Percentiles rank a stretch among this genome's conserved stretches.
These are phyloP conservation scores for Aureobasidium sp. DNA, from an alignment of 2,329 filamentous ascomycete species.

Conservation along the genomic window DNA sequence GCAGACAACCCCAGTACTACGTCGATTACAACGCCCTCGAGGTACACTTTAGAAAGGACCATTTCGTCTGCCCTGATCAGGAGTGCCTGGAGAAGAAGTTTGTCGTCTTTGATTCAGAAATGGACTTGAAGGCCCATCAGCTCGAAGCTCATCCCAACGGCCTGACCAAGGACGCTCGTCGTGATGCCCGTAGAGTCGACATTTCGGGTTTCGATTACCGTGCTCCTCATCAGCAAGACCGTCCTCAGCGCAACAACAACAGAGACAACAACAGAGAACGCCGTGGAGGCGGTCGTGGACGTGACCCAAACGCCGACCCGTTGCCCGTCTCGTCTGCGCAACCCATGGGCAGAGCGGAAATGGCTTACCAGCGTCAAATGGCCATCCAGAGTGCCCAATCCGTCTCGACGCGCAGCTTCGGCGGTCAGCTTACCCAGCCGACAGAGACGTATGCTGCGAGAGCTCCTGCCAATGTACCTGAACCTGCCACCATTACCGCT, in stretches of 20 bases:
- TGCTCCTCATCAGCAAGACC: slow-evolving; percentile 55
- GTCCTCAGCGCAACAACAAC: slow-evolving; percentile 36
- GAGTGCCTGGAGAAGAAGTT: slow-evolving; percentile 97
- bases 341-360: slow-evolving; percentile 71
- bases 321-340: slow-evolving; percentile 69
- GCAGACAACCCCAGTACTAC: slow-evolving; percentile 77
- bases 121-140: slow-evolving; percentile 92
- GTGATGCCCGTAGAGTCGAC: slow-evolving; percentile 78
- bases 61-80: slow-evolving; percentile 73
- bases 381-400: slow-evolving; percentile 84
- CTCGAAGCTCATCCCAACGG: slow-evolving; percentile 71
- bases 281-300: slow-evolving; percentile 54
- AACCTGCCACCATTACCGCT: slow-evolving; percentile 32
- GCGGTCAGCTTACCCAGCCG: slow-evolving; percentile 60
- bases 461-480: slow-evolving; percentile 32
- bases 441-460: slow-evolving; percentile 34
- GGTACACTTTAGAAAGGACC: slow-evolving; percentile 76
- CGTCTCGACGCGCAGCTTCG: slow-evolving; percentile 69
- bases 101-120: slow-evolving; percentile 87
- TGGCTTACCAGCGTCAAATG: slow-evolving; percentile 86
- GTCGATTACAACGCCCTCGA: slow-evolving; percentile 80
- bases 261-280: slow-evolving; percentile 22
- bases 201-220: slow-evolving; percentile 78
- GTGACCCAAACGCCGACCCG: slow-evolving; percentile 79
- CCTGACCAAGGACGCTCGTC: slow-evolving; percentile 70